phyloP scores from a whole-genome alignment of 2,329 filamentous ascomycete species.

The Curvularia lunata region DNA sequence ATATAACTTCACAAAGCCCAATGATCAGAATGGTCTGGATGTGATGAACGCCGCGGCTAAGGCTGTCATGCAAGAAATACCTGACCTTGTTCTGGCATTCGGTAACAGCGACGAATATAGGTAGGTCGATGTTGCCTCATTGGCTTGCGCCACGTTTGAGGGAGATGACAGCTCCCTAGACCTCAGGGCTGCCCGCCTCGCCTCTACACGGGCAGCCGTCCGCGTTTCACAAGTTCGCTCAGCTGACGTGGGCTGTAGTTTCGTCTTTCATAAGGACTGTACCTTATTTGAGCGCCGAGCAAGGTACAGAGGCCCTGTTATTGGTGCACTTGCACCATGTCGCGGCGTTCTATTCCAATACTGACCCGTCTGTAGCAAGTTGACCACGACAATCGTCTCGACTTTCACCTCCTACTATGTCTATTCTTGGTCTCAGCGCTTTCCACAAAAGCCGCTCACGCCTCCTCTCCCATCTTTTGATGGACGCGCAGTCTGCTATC shows the following conservation, averaged over 20 bases:
- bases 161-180: constrained; percentile 20
- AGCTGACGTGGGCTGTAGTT: constrained; percentile 63
- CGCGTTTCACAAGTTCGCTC: constrained; percentile 23
- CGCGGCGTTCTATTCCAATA: background rate
- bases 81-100: constrained; percentile 87
- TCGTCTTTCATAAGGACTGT: constrained; percentile 84
- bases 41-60: constrained; percentile 95
- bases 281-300: constrained; percentile 83
- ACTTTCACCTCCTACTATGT: constrained; percentile 94
- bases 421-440: constrained; percentile 77
- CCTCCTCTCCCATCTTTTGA: constrained; percentile 88
- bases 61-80: constrained; percentile 80
- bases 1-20: constrained; percentile 89
- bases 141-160: constrained; percentile 18
- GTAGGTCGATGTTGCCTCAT: constrained; percentile 48
- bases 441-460: constrained; percentile 72
- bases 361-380: constrained; percentile 67
- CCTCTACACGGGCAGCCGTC: constrained; percentile 11
- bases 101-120: constrained; percentile 95
- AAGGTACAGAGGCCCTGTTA: constrained; percentile 59
- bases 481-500: constrained; percentile 88
- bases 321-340: constrained; percentile 13
- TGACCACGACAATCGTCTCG: constrained; percentile 88
- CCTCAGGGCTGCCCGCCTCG: constrained; percentile 2
- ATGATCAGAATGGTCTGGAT: constrained; percentile 83